Conservation (phyloP, 2,329 filamentous ascomycete genomes). For the Cryphonectria radicalis region DNA sequence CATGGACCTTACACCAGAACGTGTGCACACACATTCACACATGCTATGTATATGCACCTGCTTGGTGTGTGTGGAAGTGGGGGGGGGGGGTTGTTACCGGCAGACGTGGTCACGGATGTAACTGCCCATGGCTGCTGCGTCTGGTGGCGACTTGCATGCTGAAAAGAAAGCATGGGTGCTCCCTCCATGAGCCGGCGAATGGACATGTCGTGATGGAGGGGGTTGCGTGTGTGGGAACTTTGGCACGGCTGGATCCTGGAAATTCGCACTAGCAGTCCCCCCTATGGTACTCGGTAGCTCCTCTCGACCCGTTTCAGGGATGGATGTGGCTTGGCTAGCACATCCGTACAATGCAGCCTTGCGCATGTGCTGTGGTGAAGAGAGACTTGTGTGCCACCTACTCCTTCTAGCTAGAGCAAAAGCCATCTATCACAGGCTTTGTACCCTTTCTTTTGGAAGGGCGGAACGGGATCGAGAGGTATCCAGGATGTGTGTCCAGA, state of each 20-base stretch:
- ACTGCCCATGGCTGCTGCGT: constrained; percentile 38
- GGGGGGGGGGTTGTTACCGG: constrained; percentile 28
- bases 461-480: background rate
- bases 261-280: constrained; percentile 16
- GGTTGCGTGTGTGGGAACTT: constrained; percentile 18
- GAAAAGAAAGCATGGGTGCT: constrained; percentile 23
- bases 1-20: background rate
- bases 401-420: constrained; percentile 23
- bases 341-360: constrained; percentile 29
- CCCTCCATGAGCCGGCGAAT: constrained; percentile 7
- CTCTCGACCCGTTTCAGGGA: constrained; percentile 22
- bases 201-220: constrained; percentile 21
- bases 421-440: background rate
- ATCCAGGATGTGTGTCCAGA: background rate
- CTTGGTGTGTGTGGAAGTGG: constrained; percentile 17
- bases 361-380: constrained; percentile 22
- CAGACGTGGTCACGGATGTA: constrained; percentile 38
- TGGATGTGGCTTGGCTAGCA: constrained; percentile 23
- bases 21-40: background rate
- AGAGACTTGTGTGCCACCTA: constrained; percentile 26
- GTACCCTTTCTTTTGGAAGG: background rate
- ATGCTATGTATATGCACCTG: background rate
- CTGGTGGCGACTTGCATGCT: constrained; percentile 33
- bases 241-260: constrained; percentile 17
- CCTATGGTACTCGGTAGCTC: constrained; percentile 8